Conservation (phyloP, 306 rosid genomes). For the Cicer yamashitae region DNA sequence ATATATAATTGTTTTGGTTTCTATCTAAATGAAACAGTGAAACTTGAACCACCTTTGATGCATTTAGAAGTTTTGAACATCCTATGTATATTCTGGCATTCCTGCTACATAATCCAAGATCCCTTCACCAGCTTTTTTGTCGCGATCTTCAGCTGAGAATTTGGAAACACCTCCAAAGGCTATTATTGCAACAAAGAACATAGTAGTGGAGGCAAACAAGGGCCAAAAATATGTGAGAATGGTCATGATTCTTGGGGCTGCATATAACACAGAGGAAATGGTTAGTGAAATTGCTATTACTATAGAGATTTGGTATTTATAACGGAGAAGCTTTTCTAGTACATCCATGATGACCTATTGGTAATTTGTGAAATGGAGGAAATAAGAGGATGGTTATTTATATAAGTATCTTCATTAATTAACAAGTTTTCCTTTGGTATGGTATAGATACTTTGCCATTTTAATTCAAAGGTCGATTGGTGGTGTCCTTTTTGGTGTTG, state of each 20-base stretch:
- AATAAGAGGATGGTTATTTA: slow-evolving; percentile 1
- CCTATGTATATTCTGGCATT: slow-evolving; percentile 44
- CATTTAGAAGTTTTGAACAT: slow-evolving; percentile 10
- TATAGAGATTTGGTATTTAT: slow-evolving; percentile 61
- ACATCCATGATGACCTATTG: slow-evolving; percentile 51
- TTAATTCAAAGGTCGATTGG: slow-evolving; percentile 53
- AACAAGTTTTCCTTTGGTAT: slow-evolving; percentile 32
- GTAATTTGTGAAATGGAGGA: slow-evolving; percentile 17
- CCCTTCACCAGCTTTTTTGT: slow-evolving; percentile 61
- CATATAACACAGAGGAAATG: slow-evolving; percentile 54
- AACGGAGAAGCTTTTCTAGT: slow-evolving; percentile 59
- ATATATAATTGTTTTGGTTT: slow-evolving; percentile 30
- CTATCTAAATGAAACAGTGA: slow-evolving; percentile 27
- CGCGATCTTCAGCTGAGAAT: slow-evolving; percentile 55
- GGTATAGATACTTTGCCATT: slow-evolving; percentile 55
- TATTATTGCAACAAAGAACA: slow-evolving; percentile 54
- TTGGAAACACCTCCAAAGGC: slow-evolving; percentile 70
- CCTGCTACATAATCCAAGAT: slow-evolving; percentile 72
- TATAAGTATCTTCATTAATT: slow-evolving; percentile 30
- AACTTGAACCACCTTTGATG: slow-evolving; percentile 23
- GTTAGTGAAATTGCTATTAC: slow-evolving; percentile 55
- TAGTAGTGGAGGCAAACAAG: slow-evolving; percentile 73
- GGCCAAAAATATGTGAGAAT: slow-evolving; percentile 81
- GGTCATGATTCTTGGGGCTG: slow-evolving; percentile 59
- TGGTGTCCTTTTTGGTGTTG: slow-evolving; percentile 42